A percentile compares a stretch with the other conserved stretches of the same genome.
These are phyloP conservation scores for Leccinum aurantiacum DNA, from an alignment of 768 basidiomycete genomes.

Conservation along the genomic window DNA sequence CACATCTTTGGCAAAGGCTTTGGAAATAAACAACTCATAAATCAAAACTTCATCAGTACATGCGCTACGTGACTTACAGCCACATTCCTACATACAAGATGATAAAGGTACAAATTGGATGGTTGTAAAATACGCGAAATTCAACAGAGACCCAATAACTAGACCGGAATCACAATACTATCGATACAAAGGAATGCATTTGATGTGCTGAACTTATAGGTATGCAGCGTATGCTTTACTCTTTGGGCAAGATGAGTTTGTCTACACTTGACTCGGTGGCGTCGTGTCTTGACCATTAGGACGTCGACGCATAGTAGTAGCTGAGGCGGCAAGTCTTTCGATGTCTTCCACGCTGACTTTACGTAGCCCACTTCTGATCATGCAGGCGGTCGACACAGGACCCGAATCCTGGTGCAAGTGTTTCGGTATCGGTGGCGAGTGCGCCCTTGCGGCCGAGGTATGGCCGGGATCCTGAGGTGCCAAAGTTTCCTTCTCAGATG, in stretches of 20 bases:
- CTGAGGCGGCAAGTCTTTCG: slow-evolving; percentile 16
- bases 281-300: background rate
- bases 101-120: slow-evolving; percentile 1
- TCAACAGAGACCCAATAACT: background rate
- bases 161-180: background rate
- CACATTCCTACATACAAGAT: background rate
- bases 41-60: background rate
- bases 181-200: background rate
- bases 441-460: background rate
- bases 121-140: background rate
- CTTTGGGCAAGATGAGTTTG: background rate
- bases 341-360: slow-evolving; percentile 16
- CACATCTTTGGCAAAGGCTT: slow-evolving; percentile 23
- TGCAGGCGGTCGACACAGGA: background rate
- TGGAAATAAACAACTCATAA: slow-evolving; percentile 23
- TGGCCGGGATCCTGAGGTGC: background rate
- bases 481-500: slow-evolving; percentile 1
- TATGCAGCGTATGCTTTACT: background rate
- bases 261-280: background rate
- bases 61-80: no score
- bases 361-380: background rate
- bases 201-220: background rate
- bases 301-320: slow-evolving; percentile 1
- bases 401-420: background rate
- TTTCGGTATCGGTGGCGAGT: background rate